These are phyloP conservation scores for Gyrodon lividus DNA, from an alignment of 768 basidiomycete genomes.

Conservation along the genomic window DNA sequence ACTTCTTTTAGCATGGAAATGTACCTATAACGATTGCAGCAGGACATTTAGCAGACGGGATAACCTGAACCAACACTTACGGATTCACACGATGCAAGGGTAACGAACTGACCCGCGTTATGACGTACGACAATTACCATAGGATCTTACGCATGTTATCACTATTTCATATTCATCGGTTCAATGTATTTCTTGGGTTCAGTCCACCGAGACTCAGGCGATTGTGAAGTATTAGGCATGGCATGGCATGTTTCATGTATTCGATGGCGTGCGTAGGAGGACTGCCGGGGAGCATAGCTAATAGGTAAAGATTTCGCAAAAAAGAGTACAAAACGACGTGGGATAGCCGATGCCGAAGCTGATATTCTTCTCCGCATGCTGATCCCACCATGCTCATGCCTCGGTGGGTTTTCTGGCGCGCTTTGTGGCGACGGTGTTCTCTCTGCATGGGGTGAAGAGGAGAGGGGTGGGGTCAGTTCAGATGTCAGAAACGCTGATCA, in stretches of 20 bases:
- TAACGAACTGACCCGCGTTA: not conserved
- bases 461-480: no score
- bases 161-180: conserved; percentile 20
- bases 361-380: not conserved
- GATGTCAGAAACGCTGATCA: not conserved
- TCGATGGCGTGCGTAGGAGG: conserved; percentile 4
- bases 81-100: conserved; percentile 46
- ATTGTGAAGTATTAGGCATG: not conserved
- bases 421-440: conserved; percentile 91
- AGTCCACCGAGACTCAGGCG: not conserved
- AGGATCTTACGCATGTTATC: conserved; percentile 1
- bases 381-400: conserved; percentile 33
- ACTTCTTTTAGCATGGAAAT: conserved; percentile 25
- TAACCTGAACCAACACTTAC: conserved; percentile 74
- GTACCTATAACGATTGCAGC: conserved; percentile 62
- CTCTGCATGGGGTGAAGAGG: conserved; percentile 44
- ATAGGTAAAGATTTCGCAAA: conserved; percentile 5
- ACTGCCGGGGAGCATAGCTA: conserved; percentile 7
- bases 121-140: no score
- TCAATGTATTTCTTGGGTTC: conserved; percentile 6
- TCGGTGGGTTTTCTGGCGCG: conserved; percentile 58
- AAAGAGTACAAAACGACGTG: conserved; percentile 17
- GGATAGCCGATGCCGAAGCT: not conserved
- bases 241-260: conserved; percentile 21
- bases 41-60: conserved; percentile 74